A percentile compares a stretch with the other conserved stretches of the same genome.
phyloP scores from a whole-genome alignment of 2,329 filamentous ascomycete species.

The Alternaria sp. region DNA sequence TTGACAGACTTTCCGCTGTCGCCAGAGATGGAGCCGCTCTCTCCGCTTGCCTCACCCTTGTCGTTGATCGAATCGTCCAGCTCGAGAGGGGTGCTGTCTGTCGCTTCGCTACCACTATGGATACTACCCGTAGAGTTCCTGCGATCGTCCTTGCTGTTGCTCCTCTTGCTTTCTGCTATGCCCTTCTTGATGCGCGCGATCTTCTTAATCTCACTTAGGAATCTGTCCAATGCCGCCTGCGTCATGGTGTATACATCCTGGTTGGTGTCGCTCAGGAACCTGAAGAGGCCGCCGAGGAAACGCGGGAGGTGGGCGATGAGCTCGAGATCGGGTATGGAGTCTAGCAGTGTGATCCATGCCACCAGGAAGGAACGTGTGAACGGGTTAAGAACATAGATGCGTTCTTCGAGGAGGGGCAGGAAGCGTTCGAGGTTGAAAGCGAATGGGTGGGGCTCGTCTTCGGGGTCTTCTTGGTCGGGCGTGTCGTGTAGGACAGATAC shows the following conservation, averaged over 20 bases:
- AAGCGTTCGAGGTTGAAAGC: conserved; percentile 92
- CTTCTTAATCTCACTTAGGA: conserved; percentile 90
- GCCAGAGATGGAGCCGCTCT: conserved; percentile 39
- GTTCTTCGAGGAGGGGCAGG: conserved; percentile 90
- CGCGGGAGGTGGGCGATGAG: conserved; percentile 91
- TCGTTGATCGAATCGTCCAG: conserved; percentile 57
- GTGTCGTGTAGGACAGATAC: conserved; percentile 81
- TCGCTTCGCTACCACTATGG: conserved; percentile 61
- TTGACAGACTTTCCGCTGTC: conserved; percentile 50
- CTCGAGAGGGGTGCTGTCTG: conserved; percentile 56
- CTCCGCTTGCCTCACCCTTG: conserved; percentile 53
- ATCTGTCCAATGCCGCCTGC: conserved; percentile 85
- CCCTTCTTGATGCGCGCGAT: conserved; percentile 93
- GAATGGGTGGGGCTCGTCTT: conserved; percentile 27
- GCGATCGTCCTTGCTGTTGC: conserved; percentile 68
- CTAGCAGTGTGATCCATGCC: conserved; percentile 91
- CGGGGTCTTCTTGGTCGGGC: conserved; percentile 53
- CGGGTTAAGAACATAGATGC: conserved; percentile 92
- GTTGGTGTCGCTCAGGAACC: conserved; percentile 90
- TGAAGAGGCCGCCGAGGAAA: conserved; percentile 87
- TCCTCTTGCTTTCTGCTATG: conserved; percentile 82
- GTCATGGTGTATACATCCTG: conserved; percentile 94
- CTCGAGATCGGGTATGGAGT: conserved; percentile 96
- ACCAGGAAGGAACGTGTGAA: conserved; percentile 95
- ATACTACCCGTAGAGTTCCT: conserved; percentile 69